phyloP scores from a whole-genome alignment of 2,329 filamentous ascomycete genomes.

The Pyrenochaeta sp. region DNA sequence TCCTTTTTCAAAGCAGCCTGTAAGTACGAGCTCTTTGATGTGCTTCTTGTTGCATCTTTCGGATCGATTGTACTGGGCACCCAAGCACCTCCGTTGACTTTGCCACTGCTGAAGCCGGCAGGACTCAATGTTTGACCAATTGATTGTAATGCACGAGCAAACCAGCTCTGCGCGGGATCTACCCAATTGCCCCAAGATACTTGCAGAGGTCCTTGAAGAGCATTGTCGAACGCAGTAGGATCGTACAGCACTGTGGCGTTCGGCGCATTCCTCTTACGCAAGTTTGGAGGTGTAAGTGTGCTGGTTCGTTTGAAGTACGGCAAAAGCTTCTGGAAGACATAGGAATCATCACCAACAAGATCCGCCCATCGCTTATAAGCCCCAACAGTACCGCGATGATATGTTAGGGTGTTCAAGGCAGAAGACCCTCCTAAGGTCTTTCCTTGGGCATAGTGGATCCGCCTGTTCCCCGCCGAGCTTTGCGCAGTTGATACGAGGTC shows the following conservation, averaged over 20 bases:
- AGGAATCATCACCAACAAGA: conserved; percentile 39
- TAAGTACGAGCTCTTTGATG: conserved; percentile 28
- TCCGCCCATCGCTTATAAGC: conserved; percentile 42
- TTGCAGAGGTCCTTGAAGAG: conserved; percentile 25
- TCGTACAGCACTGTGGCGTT: conserved; percentile 31
- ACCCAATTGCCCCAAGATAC: conserved; percentile 39
- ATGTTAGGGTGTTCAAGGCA: conserved; percentile 33
- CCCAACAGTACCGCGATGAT: conserved; percentile 31
- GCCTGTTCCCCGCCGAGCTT: conserved; percentile 19
- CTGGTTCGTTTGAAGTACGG: conserved; percentile 39
- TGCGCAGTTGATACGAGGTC: conserved; percentile 32
- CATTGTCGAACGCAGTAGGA: conserved; percentile 18
- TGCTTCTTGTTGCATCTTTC: conserved; percentile 25
- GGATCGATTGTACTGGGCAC: conserved; percentile 41
- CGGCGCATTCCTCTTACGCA: conserved; percentile 20
- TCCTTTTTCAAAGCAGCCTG: conserved; percentile 9
- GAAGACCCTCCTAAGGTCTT: conserved; percentile 42
- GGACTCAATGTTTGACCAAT: conserved; percentile 24
- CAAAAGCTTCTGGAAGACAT: conserved; percentile 32
- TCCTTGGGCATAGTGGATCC: conserved; percentile 43
- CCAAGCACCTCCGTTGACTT: conserved; percentile 27
- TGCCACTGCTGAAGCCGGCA: conserved; percentile 31
- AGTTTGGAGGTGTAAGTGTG: conserved; percentile 38
- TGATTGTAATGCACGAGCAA: conserved; percentile 27
- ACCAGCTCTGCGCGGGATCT: conserved; percentile 30